phyloP scores from a whole-genome alignment of 352 stramenopile species.

The Pythium coloratum region DNA sequence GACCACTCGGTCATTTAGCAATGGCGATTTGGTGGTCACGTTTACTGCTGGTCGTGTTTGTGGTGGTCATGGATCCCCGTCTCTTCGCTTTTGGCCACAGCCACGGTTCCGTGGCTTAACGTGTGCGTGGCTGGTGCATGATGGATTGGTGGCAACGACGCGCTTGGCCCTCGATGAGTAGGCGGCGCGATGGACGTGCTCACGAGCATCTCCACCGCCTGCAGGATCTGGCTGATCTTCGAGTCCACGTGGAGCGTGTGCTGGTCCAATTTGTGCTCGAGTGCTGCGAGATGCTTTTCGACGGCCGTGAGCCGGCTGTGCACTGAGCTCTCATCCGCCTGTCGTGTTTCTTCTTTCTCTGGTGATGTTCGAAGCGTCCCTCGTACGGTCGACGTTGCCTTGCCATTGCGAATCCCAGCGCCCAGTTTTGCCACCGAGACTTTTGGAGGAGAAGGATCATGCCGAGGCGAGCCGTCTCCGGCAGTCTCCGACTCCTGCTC shows the following conservation, averaged over 20 bases:
- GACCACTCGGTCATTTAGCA: no score
- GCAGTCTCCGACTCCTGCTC: not conserved
- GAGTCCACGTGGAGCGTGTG: slow-evolving; percentile 15
- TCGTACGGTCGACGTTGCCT: not conserved
- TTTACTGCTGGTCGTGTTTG: not conserved
- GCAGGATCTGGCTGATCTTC: slow-evolving; percentile 20
- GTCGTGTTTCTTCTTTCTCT: not conserved
- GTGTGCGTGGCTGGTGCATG: not conserved
- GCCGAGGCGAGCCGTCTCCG: not conserved
- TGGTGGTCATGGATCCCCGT: not conserved
- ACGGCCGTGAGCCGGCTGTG: not conserved
- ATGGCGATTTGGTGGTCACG: no score
- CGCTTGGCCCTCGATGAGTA: not conserved
- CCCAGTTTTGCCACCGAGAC: not conserved
- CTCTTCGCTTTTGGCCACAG: not conserved
- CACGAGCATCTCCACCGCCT: slow-evolving; percentile 9
- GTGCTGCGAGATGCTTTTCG: slow-evolving; percentile 6
- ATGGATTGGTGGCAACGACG: not conserved
- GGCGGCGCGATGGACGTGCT: not conserved
- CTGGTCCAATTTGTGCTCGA: slow-evolving; percentile 19
- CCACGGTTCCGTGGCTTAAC: not conserved
- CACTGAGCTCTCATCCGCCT: not conserved
- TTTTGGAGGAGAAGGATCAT: not conserved
- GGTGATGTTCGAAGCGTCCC: not conserved
- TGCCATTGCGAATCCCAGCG: not conserved